Evolutionary conservation across 352 stramenopile genomes (phyloP).

Genomic region (Sclerospora graminicola): DNA sequence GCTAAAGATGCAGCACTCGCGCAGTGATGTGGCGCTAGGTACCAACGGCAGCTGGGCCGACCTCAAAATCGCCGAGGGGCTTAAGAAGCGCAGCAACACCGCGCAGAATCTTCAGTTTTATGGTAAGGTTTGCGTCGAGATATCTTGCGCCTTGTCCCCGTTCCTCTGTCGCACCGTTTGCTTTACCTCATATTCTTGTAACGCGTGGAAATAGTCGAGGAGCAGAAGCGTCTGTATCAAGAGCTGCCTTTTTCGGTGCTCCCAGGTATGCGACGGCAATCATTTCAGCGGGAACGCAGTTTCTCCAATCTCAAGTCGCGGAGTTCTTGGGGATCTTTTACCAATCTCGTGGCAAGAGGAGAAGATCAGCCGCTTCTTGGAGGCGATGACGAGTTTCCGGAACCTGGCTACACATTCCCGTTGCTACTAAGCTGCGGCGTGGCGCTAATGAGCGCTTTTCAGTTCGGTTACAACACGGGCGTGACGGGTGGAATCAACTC

Average conservation of each 20-base stretch:
- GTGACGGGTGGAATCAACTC: slow-evolving; percentile 50
- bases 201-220: slow-evolving; percentile 25
- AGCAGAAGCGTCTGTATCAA: slow-evolving; percentile 61
- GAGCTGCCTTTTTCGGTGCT: slow-evolving; percentile 56
- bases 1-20: slow-evolving; percentile 47
- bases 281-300: slow-evolving; percentile 50
- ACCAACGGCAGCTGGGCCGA: slow-evolving; percentile 57
- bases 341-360: slow-evolving; percentile 41
- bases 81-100: slow-evolving; percentile 61
- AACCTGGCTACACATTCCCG: slow-evolving; percentile 51
- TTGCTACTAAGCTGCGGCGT: slow-evolving; percentile 48
- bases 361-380: slow-evolving; percentile 43
- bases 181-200: not conserved
- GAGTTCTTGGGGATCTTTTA: slow-evolving; percentile 47
- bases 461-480: slow-evolving; percentile 70
- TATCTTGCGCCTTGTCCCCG: not conserved
- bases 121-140: slow-evolving; percentile 10
- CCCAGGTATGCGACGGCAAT: slow-evolving; percentile 49
- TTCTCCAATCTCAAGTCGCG: slow-evolving; percentile 43
- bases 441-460: slow-evolving; percentile 49
- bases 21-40: slow-evolving; percentile 56
- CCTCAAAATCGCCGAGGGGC: slow-evolving; percentile 45
- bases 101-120: slow-evolving; percentile 61
- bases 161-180: not conserved
- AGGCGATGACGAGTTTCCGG: slow-evolving; percentile 25